Conservation (phyloP, 805 yeast species). For the Lachancea lanzarotensis region DNA sequence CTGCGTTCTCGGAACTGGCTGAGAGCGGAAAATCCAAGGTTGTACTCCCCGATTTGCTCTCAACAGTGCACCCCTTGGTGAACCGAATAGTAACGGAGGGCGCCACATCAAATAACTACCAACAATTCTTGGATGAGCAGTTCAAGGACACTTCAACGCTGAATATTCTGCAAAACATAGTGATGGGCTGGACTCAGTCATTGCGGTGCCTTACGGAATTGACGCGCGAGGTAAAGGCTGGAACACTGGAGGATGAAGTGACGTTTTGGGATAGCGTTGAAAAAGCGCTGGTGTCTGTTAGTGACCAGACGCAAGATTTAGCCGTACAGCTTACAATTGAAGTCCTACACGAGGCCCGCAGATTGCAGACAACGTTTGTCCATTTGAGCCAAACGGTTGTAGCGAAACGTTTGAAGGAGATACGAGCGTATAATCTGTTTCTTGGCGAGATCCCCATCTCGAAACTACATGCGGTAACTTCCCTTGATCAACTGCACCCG, state of each 20-base stretch:
- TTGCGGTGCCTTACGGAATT: constrained; percentile 37
- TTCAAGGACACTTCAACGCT: constrained; percentile 49
- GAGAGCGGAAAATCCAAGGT: constrained; percentile 62
- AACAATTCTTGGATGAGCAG: constrained; percentile 32
- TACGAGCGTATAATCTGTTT: constrained; percentile 54
- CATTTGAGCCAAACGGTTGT: constrained; percentile 69
- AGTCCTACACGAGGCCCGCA: constrained; percentile 58
- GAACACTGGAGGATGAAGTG: constrained; percentile 58
- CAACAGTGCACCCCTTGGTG: constrained; percentile 47
- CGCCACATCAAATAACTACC: constrained; percentile 23
- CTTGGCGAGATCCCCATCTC: constrained; percentile 65
- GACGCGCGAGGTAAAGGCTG: constrained; percentile 47
- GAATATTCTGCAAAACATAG: constrained; percentile 62
- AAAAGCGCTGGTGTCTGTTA: constrained; percentile 46
- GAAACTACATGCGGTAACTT: constrained; percentile 44
- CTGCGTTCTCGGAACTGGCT: constrained; percentile 61
- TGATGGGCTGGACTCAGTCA: constrained; percentile 66
- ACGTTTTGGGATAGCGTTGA: constrained; percentile 76
- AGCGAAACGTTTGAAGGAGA: constrained; percentile 42
- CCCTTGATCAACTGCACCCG: constrained; percentile 39
- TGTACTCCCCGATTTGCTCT: constrained; percentile 57
- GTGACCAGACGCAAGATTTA: constrained; percentile 49
- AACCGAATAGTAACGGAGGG: constrained; percentile 34
- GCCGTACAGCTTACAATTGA: constrained; percentile 54
- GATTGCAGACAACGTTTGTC: constrained; percentile 73